Percentiles rank a stretch among this genome's conserved stretches.
Conservation (phyloP, 202 grass and related monocot species). For the Digitaria exilis region DNA sequence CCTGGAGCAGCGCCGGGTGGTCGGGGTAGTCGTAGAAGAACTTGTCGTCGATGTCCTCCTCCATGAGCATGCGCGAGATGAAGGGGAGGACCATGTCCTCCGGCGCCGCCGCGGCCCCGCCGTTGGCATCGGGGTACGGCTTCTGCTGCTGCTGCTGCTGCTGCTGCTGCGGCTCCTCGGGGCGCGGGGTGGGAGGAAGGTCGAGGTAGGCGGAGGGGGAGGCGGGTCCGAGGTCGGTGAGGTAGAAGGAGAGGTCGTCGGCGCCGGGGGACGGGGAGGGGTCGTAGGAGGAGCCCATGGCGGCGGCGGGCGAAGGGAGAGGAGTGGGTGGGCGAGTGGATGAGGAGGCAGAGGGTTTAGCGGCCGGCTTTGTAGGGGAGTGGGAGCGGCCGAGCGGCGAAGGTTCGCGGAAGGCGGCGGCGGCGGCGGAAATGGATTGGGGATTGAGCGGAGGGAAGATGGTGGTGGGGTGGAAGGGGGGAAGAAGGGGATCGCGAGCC, state of each 20-base stretch:
- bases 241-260: slow-evolving; percentile 42
- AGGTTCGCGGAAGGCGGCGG: slow-evolving; percentile 46
- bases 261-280: not conserved
- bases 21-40: slow-evolving; percentile 66
- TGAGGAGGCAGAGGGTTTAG: slow-evolving; percentile 21
- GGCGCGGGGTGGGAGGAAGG: slow-evolving; percentile 39
- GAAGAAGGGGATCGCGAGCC: not conserved
- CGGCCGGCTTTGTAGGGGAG: slow-evolving; percentile 39
- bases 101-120: not conserved
- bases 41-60: slow-evolving; percentile 76
- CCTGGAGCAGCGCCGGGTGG: slow-evolving; percentile 56
- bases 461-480: not conserved
- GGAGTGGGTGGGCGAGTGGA: not conserved
- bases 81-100: slow-evolving; percentile 77
- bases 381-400: not conserved
- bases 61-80: slow-evolving; percentile 92
- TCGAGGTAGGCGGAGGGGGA: slow-evolving; percentile 53
- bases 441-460: not conserved
- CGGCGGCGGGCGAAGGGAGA: not conserved
- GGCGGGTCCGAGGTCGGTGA: slow-evolving; percentile 44
- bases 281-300: slow-evolving; percentile 56
- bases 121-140: not conserved
- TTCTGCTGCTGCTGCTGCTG: not conserved
- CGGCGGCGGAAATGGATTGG: not conserved
- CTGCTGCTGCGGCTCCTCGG: not conserved